Evolutionary conservation across 495 filamentous ascomycete species (phyloP).

Genomic region (Echria macrotheca): DNA sequence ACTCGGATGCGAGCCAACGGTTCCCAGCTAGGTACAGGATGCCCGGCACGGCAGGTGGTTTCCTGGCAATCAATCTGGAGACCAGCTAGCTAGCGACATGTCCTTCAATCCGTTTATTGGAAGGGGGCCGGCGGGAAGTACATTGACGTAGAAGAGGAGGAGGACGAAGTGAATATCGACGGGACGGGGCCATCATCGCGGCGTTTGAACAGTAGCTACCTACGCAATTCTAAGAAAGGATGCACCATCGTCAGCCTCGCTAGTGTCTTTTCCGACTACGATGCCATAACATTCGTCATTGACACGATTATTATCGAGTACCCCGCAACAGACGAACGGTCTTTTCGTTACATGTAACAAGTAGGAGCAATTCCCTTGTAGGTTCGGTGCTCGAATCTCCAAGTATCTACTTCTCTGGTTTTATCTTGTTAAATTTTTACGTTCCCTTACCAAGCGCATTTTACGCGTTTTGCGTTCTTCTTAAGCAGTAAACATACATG

Average conservation of each 20-base stretch:
- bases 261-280: background rate
- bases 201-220: background rate
- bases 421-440: background rate
- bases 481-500: background rate
- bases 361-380: background rate
- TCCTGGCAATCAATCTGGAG: conserved; percentile 4
- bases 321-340: background rate
- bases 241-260: conserved; percentile 1
- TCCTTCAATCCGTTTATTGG: conserved; percentile 4
- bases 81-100: conserved; percentile 7
- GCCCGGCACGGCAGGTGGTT: conserved; percentile 2
- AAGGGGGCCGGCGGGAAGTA: background rate
- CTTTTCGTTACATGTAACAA: too few species aligned
- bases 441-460: background rate
- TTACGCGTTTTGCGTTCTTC: background rate
- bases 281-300: background rate
- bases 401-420: background rate
- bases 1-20: background rate
- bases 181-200: conserved; percentile 1
- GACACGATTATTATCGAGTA: background rate
- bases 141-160: conserved; percentile 6
- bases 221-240: background rate
- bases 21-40: conserved; percentile 2
- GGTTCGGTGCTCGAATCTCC: background rate
- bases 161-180: conserved; percentile 1